Base-by-base conservation (phyloP, 768 basidiomycete species). In the Kwoniella europaea region DNA sequence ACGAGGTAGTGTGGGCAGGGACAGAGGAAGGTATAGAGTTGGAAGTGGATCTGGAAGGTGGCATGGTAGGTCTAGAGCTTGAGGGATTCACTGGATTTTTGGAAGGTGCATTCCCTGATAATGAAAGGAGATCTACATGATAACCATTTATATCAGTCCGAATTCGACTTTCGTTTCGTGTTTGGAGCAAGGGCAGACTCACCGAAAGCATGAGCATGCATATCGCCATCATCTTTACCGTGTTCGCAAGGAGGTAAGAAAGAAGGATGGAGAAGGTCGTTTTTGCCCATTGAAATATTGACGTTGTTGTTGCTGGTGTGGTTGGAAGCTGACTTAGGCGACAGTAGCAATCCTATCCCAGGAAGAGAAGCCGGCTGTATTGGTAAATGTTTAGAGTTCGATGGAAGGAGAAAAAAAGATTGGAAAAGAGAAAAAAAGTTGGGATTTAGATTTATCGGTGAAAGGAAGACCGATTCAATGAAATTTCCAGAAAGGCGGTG, bases 131-230 rank as follows among this genome's bases (percentile, higher is more conserved):
- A 60, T 79, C 78, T 79, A 59, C 29, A 18, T 29, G 6, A 43
- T 18, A 50, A 50, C 35, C 35, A 35, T 35, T 35, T 35, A 35
- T 35, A 35, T 35, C 35, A n/a, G n/a, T 46, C 0, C 22, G 52
- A 35, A 53, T 74, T 12, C 53, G 44, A 50, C 0, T 10, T 27
- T 55, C 20, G 44, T 20, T n/a, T 29, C 35, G 61, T 10, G 55
- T 60, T 10, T n/a, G 42, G 41, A 66, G 24, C 1, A 22, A 20
- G 35, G 42, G 20, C 10, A 20, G 20, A 76, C 79, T 63, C 29
- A 81, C 79, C 79, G 53, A 79, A 77, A 27, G 79, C 79, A 61
- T 81, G 79, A 12, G 79, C 72, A 63, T 81, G 79, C 56, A 73
- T 75, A 10, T 69, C 74, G 41, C 77, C 76, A 20, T 71, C 76